Evolutionary conservation across 1,139 yeast species (phyloP), one percentile per base, ranked within the genome.

Genomic region (Meyerozyma sp.): DNA sequence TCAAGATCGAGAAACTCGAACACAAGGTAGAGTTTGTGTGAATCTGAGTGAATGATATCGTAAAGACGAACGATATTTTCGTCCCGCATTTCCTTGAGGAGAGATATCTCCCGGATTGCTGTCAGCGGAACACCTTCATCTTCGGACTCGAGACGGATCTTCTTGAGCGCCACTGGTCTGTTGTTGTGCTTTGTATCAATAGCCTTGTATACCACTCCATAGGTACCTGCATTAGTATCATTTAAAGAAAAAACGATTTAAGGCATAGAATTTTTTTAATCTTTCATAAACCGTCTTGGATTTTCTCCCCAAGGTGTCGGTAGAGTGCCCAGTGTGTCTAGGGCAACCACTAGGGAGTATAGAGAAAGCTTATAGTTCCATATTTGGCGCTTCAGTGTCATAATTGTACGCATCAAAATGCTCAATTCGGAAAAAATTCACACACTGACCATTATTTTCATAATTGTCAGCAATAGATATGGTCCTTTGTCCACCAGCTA

Each of bases 81-180:
- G 64, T 93, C 95, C 50, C 88, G 79, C 76, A 93, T 79, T 65
- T 94, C 98, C 65, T 93, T 93, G 55, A 93, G 73, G 40, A 94
- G 75, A 1, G 98, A 91, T 54, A 93, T 93, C 64, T 93, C 99
- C 53, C 99, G 78, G 49, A 93, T 93, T 2, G 99, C 98, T 0
- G 99, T 94, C 16, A 96, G 88, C 5, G 98, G 98, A 30, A 93
- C 98, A 36, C 99, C 99, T 66, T 93, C 98, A 65, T 91, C 98
- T 65, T 94, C 98, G 39, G 95, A 89, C 61, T 94, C 99, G 45
- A 94, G 73, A 47, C 98, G 79, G 63, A 93, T 93, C 67, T 93
- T 93, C 65, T 93, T 93, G 55, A 94, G 71, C 0, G 99, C 99
- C 39, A 93, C 98, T 25, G 91, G 79, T 43, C 98, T 74, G 68